Evolutionary conservation across 495 filamentous ascomycete species (phyloP).

Genomic region (Neurospora terricola): DNA sequence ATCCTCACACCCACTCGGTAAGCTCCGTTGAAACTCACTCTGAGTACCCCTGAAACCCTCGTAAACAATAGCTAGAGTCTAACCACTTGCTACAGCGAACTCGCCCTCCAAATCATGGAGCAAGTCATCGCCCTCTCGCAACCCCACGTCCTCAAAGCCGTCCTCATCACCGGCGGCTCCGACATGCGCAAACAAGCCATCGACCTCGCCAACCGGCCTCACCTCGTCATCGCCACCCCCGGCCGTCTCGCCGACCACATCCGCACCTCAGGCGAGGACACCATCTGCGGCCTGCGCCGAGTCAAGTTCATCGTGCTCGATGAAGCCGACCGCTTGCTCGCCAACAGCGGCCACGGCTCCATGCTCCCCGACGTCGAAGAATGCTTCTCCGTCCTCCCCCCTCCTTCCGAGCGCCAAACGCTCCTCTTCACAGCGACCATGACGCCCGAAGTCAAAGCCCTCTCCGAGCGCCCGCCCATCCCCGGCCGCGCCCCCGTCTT

Average conservation of each 20-base stretch:
- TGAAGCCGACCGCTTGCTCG: slow-evolving; percentile 86
- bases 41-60: background rate
- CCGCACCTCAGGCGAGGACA: slow-evolving; percentile 78
- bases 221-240: slow-evolving; percentile 90
- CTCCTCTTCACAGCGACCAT: slow-evolving; percentile 95
- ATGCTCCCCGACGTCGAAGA: slow-evolving; percentile 92
- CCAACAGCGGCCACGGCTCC: slow-evolving; percentile 52
- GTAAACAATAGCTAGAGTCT: background rate
- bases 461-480: slow-evolving; percentile 64
- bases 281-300: slow-evolving; percentile 65
- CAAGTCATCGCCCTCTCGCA: slow-evolving; percentile 87
- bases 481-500: slow-evolving; percentile 64
- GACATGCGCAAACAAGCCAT: slow-evolving; percentile 91
- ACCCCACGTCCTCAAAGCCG: slow-evolving; percentile 71
- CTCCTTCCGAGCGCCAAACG: slow-evolving; percentile 64
- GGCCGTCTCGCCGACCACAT: slow-evolving; percentile 94
- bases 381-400: slow-evolving; percentile 70
- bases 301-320: slow-evolving; percentile 84
- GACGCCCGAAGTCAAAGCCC: slow-evolving; percentile 78
- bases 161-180: slow-evolving; percentile 79
- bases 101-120: slow-evolving; percentile 92
- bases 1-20: slow-evolving; percentile 84
- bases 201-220: slow-evolving; percentile 67
- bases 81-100: slow-evolving; percentile 45
- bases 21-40: background rate